Base-by-base conservation (phyloP, 169 alveolate genomes). In the Cryptosporidium felis region DNA sequence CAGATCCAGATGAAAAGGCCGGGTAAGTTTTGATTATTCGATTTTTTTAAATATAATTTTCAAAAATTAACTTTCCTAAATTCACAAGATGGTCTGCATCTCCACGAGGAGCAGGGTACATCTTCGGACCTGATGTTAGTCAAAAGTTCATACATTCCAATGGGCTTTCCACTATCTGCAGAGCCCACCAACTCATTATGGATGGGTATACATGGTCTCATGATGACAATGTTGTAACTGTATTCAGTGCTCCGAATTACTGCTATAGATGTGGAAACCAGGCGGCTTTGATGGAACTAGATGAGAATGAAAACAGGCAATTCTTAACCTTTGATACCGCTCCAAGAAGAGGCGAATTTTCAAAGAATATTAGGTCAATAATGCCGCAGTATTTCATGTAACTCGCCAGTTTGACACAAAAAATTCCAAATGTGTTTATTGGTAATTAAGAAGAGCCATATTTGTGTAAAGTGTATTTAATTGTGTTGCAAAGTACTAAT, bases 31-130 rank as follows among this genome's bases (percentile, higher is more conserved):
- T 61, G 5, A 0, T 49, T 16, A 3, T 21, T 14, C 41, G 30
- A 61, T 53, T 56, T 9, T 80, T 34, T 62, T 58, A 18, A 28
- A 56, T 16, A 21, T 66, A 45, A 44, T 82, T 16, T 58, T 0
- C 4, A 18, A 42, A 8, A 58, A 53, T 60, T 60, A 34, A 1
- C 51, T 60, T 44, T 8, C 47, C 60, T 10, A 36, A 21, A 62
- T 46, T 82, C 38, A 58, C 18, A 28, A 67, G 98, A 36, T 97
- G 99, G 99, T 95, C 96, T 16, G 89, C 94, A 34, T 91, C 96
- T 49, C 99, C 99, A 8, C 91, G 99, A 66, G 99, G 99, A 5
- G 99, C 99, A 1, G 99, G 99, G 26, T 97, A 93, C 88, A 92
- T 96, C 67, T 98, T 98, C 81, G 99, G 99, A 28, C 96, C 93